phyloP scores from a whole-genome alignment of 306 rosid species.

The Crataegus laevigata region DNA sequence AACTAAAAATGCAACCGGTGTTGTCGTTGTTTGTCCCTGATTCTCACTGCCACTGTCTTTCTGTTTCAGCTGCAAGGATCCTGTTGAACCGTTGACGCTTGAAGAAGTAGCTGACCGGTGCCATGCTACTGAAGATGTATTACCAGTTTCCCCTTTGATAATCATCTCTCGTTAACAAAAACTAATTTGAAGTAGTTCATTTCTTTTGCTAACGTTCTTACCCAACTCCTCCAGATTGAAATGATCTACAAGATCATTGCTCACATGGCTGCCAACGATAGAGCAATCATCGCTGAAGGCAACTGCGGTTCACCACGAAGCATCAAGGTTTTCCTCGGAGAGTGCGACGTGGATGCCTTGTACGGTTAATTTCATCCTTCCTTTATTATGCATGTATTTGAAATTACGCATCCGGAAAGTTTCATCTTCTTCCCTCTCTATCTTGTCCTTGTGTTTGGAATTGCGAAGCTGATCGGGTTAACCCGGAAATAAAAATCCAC shows the following conservation, averaged over 20 bases:
- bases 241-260: slow-evolving; percentile 81
- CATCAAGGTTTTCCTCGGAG: slow-evolving; percentile 70
- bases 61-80: slow-evolving; percentile 57
- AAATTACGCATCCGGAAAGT: neutral
- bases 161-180: neutral
- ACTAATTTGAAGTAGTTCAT: neutral
- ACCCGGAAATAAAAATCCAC: neutral
- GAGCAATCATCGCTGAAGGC: slow-evolving; percentile 91
- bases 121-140: slow-evolving; percentile 76
- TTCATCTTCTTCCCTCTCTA: slow-evolving; percentile 2
- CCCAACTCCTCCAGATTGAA: slow-evolving; percentile 47
- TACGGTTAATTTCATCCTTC: slow-evolving; percentile 28
- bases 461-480: slow-evolving; percentile 7
- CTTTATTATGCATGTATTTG: neutral
- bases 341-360: slow-evolving; percentile 62
- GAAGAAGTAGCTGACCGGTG: slow-evolving; percentile 56
- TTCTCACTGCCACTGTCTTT: neutral
- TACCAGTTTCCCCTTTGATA: neutral
- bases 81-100: slow-evolving; percentile 49
- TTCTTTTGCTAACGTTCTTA: slow-evolving; percentile 6
- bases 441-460: slow-evolving; percentile 1
- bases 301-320: slow-evolving; percentile 85
- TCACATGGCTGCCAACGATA: slow-evolving; percentile 88
- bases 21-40: neutral
- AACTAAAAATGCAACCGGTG: neutral